These are phyloP conservation scores for Dalechampia spathulata DNA, from an alignment of 441 rosid genomes.

Conservation along the genomic window DNA sequence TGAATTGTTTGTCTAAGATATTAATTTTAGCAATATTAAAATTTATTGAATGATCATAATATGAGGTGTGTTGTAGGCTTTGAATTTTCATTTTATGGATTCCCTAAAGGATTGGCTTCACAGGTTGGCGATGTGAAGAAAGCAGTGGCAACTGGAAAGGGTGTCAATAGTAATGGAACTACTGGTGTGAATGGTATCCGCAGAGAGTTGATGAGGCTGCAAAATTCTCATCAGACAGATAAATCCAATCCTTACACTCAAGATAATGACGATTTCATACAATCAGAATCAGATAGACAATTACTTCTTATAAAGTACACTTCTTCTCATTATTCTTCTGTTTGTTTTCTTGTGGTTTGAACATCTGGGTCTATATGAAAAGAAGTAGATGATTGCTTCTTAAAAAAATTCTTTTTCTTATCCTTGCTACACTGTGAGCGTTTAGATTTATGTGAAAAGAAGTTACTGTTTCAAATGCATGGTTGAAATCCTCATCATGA, in stretches of 20 bases:
- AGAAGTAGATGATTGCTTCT: too few species aligned
- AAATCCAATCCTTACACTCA: constrained; percentile 52
- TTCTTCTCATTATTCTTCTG: not conserved
- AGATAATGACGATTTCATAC: constrained; percentile 67
- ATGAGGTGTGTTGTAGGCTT: not conserved
- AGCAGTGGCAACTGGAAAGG: constrained; percentile 60
- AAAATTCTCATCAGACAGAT: constrained; percentile 48
- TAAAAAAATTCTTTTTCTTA: too few species aligned
- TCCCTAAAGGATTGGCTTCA: constrained; percentile 17
- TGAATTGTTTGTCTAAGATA: not conserved
- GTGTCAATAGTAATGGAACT: constrained; percentile 29
- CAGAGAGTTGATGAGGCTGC: constrained; percentile 81
- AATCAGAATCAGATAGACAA: constrained; percentile 97
- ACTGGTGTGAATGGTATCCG: constrained; percentile 54
- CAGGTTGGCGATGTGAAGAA: constrained; percentile 77
- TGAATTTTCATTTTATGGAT: constrained; percentile 1
- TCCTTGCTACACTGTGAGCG: too few species aligned
- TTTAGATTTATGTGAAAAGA: not conserved
- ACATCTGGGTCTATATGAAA: not conserved
- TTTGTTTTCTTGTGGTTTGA: not conserved
- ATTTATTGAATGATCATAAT: not conserved
- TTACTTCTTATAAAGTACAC: constrained; percentile 81
- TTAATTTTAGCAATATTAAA: not conserved
- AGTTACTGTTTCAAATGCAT: not conserved
- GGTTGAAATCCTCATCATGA: not conserved